phyloP scores from a whole-genome alignment of 768 basidiomycete species.

The Phylloporus rhodoxanthus region DNA sequence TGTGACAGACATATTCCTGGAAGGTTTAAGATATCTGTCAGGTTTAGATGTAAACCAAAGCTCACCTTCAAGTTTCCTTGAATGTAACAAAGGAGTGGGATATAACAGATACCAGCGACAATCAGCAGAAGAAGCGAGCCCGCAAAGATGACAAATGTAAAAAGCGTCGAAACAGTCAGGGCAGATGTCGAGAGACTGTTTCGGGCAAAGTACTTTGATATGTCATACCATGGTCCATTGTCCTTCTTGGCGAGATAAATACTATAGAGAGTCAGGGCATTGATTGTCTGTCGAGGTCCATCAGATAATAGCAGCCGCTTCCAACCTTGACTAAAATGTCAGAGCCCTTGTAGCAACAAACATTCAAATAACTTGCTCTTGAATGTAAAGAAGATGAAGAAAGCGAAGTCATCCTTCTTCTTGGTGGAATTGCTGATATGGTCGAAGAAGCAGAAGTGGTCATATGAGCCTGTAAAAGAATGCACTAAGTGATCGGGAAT shows the following conservation, averaged over 20 bases:
- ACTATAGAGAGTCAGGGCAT: slow-evolving; percentile 92
- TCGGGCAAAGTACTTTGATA: slow-evolving; percentile 73
- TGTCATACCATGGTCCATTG: slow-evolving; percentile 56
- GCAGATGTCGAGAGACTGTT: slow-evolving; percentile 75
- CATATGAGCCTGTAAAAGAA: slow-evolving; percentile 67
- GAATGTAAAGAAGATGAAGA: slow-evolving; percentile 99
- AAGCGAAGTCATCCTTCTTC: slow-evolving; percentile 94
- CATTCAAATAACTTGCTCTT: slow-evolving; percentile 61
- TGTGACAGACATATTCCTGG: slow-evolving; percentile 96
- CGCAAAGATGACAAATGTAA: slow-evolving; percentile 83
- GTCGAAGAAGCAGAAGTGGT: slow-evolving; percentile 97
- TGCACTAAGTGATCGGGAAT: background rate
- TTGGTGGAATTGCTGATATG: slow-evolving; percentile 95
- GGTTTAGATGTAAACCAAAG: background rate
- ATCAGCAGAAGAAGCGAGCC: slow-evolving; percentile 79
- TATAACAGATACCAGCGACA: slow-evolving; percentile 79
- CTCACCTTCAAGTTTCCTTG: slow-evolving; percentile 92
- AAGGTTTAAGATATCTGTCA: background rate
- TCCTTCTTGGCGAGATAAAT: slow-evolving; percentile 62
- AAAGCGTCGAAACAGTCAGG: slow-evolving; percentile 82
- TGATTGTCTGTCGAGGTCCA: slow-evolving; percentile 95
- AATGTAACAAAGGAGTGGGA: slow-evolving; percentile 93
- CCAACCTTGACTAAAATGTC: slow-evolving; percentile 50
- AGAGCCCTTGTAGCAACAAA: background rate
- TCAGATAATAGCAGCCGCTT: slow-evolving; percentile 88